Evolutionary conservation across 23 red algal genomes (phyloP), one percentile per base, ranked within the genome.

Genomic region (Gracilaria domingensis): DNA sequence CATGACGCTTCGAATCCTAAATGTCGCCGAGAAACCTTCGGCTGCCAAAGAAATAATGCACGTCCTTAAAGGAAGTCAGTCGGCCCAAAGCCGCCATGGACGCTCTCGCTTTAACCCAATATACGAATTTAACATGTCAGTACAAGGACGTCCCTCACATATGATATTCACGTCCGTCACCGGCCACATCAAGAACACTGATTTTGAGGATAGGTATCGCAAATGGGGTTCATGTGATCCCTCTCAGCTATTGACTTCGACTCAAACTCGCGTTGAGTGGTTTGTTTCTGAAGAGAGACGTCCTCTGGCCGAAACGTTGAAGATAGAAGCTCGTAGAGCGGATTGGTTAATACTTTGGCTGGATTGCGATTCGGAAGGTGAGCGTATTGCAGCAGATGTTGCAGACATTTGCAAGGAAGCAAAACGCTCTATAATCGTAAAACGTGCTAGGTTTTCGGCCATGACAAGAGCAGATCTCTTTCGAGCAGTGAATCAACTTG

Each of bases 281-380:
- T 85, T 36, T 67, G 91, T 96, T 5, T 75, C 84, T 16, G 81
- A 92, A 50, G 88, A 95, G 7, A 99, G 94, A 64, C 81, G 53
- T 59, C 57, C 66, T n/a, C 47, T 96, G 14, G 97, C 82, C 9
- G 11, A 66, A 29, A 88, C 81, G n/a, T 74, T 99, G 29, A 50
- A 84, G 7, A 32, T 24, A 11, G 81, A 93, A 45, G 88, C 93
- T 8, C 86, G 93, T 8, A 30, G 77, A 24, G 80, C 93, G 33
- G 48, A 85, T 40, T 83, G 71, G 77, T 79, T 99, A 11, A 71
- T 99, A 20, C 75, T 99, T 18, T 99, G 93, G 93, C 79, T 99
- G 7, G 97, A 99, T 73, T 90, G 97, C 84, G 97, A 99, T 71
- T 93, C 97, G 21, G 97, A 99, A 54, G 97, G 97, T 33, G 97